A percentile compares a stretch with the other conserved stretches of the same genome.
Conservation (phyloP, 345 rosid species). For the Leavenworthia alabamica region DNA sequence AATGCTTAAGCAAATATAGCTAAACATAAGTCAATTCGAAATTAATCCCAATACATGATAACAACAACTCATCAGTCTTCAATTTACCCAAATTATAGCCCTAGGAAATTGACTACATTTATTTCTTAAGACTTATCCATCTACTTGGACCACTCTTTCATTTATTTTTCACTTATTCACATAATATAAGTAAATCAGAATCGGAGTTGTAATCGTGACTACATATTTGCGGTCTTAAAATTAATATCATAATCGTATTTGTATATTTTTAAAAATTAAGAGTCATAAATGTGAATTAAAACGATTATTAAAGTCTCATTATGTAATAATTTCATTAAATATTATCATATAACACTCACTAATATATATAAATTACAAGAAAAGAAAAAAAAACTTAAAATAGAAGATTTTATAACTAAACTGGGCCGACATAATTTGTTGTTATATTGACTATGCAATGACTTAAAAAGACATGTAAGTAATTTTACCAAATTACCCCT, state of each 20-base stretch:
- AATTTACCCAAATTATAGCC: neutral
- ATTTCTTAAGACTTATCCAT: conserved; percentile 6
- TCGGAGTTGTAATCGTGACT: neutral
- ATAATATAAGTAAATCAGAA: neutral
- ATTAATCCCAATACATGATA: neutral
- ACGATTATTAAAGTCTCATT: neutral
- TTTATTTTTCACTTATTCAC: neutral
- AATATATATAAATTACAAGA: neutral
- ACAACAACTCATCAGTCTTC: neutral
- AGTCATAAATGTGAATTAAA: neutral
- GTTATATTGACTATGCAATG: neutral
- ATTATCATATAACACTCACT: neutral
- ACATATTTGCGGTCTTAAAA: neutral
- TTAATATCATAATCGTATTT: no score
- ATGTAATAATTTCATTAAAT: neutral
- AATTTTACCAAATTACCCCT: conserved; percentile 13
- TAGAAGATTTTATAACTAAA: neutral
- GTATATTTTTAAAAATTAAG: no score
- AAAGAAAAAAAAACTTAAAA: neutral
- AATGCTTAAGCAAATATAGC: neutral
- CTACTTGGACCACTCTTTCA: conserved; percentile 12
- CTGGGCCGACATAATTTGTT: conserved; percentile 16
- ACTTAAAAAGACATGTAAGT: neutral
- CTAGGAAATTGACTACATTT: neutral
- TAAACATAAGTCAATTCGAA: neutral